A percentile compares a stretch with the other conserved stretches of the same genome.
Conservation (phyloP, 306 rosid species). For the Casuarina cunninghamiana region DNA sequence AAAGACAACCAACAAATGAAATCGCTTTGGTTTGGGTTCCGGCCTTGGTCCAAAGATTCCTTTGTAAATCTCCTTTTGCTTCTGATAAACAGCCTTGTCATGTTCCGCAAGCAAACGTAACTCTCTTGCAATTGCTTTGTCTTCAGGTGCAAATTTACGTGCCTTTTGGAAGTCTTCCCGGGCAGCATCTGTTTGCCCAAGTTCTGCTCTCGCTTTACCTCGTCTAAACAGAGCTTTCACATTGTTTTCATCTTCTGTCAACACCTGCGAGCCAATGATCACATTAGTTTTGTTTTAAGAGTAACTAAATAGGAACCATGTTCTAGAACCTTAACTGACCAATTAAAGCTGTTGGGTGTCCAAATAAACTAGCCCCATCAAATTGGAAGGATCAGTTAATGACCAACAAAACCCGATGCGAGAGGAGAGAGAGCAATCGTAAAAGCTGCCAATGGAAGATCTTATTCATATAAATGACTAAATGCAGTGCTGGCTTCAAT, state of each 20-base stretch:
- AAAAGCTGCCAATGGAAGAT: no score
- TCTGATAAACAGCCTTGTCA: conserved; percentile 81
- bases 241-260: conserved; percentile 85
- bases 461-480: no score
- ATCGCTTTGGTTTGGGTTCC: conserved; percentile 55
- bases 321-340: background rate
- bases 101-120: conserved; percentile 70
- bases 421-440: no score
- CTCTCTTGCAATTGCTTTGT: conserved; percentile 81
- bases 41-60: conserved; percentile 90
- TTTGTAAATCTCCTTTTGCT: conserved; percentile 90
- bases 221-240: conserved; percentile 81
- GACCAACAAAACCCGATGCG: no score
- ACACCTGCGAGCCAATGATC: conserved; percentile 50
- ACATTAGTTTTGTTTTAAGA: background rate
- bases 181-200: conserved; percentile 88
- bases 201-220: conserved; percentile 89
- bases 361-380: no score
- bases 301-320: background rate
- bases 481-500: no score
- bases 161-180: conserved; percentile 77
- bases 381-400: no score
- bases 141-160: conserved; percentile 60
- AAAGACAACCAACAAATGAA: conserved; percentile 43
- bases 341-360: background rate